Evolutionary conservation across 2,329 filamentous ascomycete species (phyloP), one percentile per base, ranked within the genome.

Genomic region (Clarireedia homoeocarpa): DNA sequence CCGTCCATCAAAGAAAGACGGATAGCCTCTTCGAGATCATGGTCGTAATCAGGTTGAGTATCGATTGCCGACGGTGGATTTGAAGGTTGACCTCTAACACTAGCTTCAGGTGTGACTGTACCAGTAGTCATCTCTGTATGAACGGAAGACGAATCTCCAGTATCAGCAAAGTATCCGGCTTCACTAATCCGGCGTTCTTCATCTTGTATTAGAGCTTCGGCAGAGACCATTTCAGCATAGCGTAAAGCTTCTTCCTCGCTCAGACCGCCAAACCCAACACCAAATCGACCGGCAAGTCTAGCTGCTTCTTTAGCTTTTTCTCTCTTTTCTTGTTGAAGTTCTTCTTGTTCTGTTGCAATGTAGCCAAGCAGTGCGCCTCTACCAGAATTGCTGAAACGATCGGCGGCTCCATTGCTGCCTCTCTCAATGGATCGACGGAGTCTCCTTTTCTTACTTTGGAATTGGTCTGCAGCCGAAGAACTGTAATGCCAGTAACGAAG

Each of bases 401-500:
- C 81, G 6, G 71, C 68, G 9, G 74, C 73, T 10, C 74, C 72
- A 63, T 87, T 87, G 64, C 76, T 82, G 23, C 82, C 79, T 38
- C 83, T 78, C 60, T 83, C 67, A 20, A 59, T 59, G 1, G 83
- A 81, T 57, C 89, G 85, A 39, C 89, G 85, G 14, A 86, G 73
- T 7, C 84, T 85, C n/a, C 91, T 86, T 71, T 95, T 96, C 60
- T 82, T 88, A 55, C 84, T 84, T 51, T 86, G 81, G 58, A 86
- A 83, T 59, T 90, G 84, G 65, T 87, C 85, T 0, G 86, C 86
- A 9, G 80, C 80, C 24, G 80, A 80, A n/a, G 91, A 92, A 70
- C 89, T 95, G 69, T 95, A 97, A 3, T 88, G 85, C 94, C 94
- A 99, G 70, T 91, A 97, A 12, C 90, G 87, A 17, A 99, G 74